Percentiles rank a stretch among this genome's conserved stretches.
Conservation (phyloP, 768 basidiomycete species). For the Austroboletus eburneus region DNA sequence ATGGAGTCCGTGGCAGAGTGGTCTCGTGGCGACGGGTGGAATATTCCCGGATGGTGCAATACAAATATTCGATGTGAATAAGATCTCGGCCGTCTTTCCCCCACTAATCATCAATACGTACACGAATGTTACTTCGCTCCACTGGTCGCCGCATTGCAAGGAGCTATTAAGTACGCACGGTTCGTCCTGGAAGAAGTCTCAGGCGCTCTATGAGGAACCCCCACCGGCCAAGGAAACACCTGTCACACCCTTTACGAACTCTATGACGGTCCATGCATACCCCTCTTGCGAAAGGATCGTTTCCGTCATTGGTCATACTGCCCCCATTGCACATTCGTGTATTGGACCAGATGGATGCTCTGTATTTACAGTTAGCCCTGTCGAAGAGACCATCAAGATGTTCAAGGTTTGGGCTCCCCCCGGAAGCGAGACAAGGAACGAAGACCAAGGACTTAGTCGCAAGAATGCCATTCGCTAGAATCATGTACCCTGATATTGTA, state of each 20-base stretch:
- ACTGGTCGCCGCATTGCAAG: slow-evolving; percentile 75
- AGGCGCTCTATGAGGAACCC: slow-evolving; percentile 15
- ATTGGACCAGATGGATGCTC: slow-evolving; percentile 59
- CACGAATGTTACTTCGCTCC: slow-evolving; percentile 56
- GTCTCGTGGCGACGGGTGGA: slow-evolving; percentile 64
- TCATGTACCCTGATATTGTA: slow-evolving; percentile 1
- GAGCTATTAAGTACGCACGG: slow-evolving; percentile 84
- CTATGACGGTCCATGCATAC: slow-evolving; percentile 50
- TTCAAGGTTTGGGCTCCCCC: slow-evolving; percentile 59
- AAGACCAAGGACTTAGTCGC: slow-evolving; percentile 18
- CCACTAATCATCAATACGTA: slow-evolving; percentile 42
- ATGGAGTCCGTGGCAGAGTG: slow-evolving; percentile 72
- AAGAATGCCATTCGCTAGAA: slow-evolving; percentile 27
- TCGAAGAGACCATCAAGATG: slow-evolving; percentile 68
- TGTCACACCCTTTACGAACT: slow-evolving; percentile 34
- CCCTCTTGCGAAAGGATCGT: slow-evolving; percentile 49
- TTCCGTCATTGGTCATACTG: slow-evolving; percentile 52
- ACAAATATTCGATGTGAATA: slow-evolving; percentile 46
- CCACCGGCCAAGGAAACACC: slow-evolving; percentile 21
- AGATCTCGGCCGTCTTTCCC: slow-evolving; percentile 40
- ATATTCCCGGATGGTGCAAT: slow-evolving; percentile 58
- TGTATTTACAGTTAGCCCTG: slow-evolving; percentile 60
- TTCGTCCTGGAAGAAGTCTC: slow-evolving; percentile 26
- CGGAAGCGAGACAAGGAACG: slow-evolving; percentile 13
- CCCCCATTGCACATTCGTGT: slow-evolving; percentile 56